These are phyloP conservation scores for Podila epigama DNA, from an alignment of 192 early-diverging fungal species.

Conservation along the genomic window DNA sequence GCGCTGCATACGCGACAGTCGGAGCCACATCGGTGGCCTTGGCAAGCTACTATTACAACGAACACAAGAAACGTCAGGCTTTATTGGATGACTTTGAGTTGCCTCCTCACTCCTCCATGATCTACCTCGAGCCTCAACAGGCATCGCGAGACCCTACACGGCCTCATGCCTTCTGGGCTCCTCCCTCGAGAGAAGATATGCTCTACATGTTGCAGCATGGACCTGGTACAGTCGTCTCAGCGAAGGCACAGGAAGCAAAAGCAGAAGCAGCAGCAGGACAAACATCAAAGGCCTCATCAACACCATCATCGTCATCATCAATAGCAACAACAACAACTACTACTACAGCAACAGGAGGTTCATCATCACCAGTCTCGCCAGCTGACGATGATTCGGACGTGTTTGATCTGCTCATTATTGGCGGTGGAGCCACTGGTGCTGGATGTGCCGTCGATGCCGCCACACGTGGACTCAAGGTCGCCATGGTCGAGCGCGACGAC, in stretches of 20 bases:
- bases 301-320: not conserved
- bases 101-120: conserved; percentile 41
- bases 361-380: too few relatives aligned
- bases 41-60: conserved; percentile 29
- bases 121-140: conserved; percentile 39
- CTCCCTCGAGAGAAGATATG: conserved; percentile 78
- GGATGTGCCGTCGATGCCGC: conserved; percentile 94
- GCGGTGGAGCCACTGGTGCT: conserved; percentile 94
- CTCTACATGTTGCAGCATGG: conserved; percentile 65
- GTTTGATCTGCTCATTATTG: conserved; percentile 92
- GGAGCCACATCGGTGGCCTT: conserved; percentile 34
- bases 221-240: conserved; percentile 52
- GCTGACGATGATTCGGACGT: conserved; percentile 42
- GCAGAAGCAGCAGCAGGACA: not conserved
- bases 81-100: conserved; percentile 25
- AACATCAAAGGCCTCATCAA: not conserved
- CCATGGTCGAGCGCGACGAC: conserved; percentile 95
- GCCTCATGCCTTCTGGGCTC: conserved; percentile 77
- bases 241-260: conserved; percentile 36
- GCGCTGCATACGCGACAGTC: conserved; percentile 28
- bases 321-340: conserved; percentile 2
- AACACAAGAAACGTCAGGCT: not conserved
- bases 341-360: not conserved
- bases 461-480: conserved; percentile 90
- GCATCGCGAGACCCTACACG: conserved; percentile 38